Evolutionary conservation across 1,284 basidiomycete genomes (phyloP), one percentile per base, ranked within the genome.

Genomic region (Rhodotorula glutinis): DNA sequence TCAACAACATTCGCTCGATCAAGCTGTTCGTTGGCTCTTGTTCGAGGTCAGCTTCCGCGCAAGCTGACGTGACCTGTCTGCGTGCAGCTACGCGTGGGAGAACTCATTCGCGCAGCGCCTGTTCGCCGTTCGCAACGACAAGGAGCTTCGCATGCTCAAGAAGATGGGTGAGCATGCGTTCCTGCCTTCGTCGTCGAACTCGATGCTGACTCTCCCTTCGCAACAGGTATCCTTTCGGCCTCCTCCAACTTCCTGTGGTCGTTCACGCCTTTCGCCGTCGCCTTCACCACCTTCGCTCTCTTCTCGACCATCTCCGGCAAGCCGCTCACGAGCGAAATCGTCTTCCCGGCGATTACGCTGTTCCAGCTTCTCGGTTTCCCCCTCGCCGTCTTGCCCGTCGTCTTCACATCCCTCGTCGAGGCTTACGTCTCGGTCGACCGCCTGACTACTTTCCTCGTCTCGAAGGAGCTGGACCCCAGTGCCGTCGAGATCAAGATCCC

Each of bases 321-420:
- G 54, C 91, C 92, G 2, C 80, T 98, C 8, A 97, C 94, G 0
- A 86, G 90, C 2, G 92, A 96, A 75, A 82, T 93, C 69, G 92
- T 97, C 74, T 98, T 98, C 84, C 94, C 94, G 5, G 88, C 92
- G 0, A 92, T 98, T 61, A 89, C 91, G 0, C 82, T 98, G 49
- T 98, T 97, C 82, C 89, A 91, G 84, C 83, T 98, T 0, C 82
- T 97, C 43, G 85, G 88, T 73, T 90, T 96, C 82, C 92, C 94
- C 29, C 82, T 97, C 44, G 88, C 87, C 2, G 92, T 75, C 30
- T 63, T 75, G 11, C 74, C 74, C 17, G 62, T 73, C 58, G 75
- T 75, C 21, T 88, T 86, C 3, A 86, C 88, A 13, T 89, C 86
- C 73, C 83, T 91, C 70, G 87, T 94, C 58, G 90, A 93, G 77